phyloP scores from a whole-genome alignment of 2,329 filamentous ascomycete genomes.

The Fusarium sp. region DNA sequence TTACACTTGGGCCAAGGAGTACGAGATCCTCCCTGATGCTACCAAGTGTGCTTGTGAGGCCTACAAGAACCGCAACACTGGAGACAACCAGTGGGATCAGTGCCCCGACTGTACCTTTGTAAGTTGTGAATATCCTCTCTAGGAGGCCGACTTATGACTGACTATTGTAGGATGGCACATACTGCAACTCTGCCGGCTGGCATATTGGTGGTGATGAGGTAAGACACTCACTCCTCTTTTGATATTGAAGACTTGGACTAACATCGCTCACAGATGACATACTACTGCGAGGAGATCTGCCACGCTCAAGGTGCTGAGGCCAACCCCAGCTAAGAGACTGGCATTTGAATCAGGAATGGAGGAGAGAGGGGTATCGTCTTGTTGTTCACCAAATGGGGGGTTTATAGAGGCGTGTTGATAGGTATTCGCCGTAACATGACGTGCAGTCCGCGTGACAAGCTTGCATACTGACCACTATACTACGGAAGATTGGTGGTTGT shows the following conservation, averaged over 20 bases:
- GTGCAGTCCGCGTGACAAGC: too few relatives aligned
- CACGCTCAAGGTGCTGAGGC: conserved; percentile 22
- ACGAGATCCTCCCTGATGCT: conserved; percentile 23
- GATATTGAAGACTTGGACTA: background rate
- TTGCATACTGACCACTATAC: too few relatives aligned
- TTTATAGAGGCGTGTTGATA: too few relatives aligned
- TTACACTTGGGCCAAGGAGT: conserved; percentile 31
- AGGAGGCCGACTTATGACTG: background rate
- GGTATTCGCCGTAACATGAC: too few relatives aligned
- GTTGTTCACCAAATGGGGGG: too few relatives aligned
- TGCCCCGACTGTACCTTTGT: conserved; percentile 41
- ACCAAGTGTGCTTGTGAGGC: conserved; percentile 32
- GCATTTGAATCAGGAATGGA: background rate
- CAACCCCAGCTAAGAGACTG: conserved; percentile 2
- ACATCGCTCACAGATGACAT: conserved; percentile 14
- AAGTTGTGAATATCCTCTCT: fast-evolving
- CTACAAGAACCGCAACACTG: conserved; percentile 28
- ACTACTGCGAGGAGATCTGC: conserved; percentile 26
- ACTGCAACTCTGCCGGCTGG: conserved; percentile 28
- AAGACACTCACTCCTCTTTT: conserved; percentile 3
- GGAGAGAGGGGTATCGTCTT: background rate
- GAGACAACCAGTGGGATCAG: conserved; percentile 27
- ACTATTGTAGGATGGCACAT: conserved; percentile 19
- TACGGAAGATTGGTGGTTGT: too few relatives aligned
- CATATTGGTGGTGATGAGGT: conserved; percentile 43